A percentile compares a stretch with the other conserved stretches of the same genome.
Evolutionary conservation across 208 protist species (phyloP).

Genomic region (Acanthamoeba sp.): DNA sequence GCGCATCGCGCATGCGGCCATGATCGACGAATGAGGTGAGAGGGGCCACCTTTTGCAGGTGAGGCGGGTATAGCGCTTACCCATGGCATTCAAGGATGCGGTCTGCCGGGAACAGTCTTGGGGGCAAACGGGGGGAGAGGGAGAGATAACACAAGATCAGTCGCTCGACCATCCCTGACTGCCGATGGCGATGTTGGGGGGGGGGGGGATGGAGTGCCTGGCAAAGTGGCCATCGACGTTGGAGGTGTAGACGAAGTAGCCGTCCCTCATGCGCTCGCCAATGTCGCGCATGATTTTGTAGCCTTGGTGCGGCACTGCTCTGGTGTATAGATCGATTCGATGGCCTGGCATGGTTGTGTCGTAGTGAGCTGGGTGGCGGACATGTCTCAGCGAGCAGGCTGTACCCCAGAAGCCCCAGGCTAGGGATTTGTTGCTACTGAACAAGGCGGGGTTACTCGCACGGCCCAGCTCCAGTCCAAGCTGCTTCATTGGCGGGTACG

Average conservation of each 20-base stretch:
- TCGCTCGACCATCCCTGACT: too few relatives aligned
- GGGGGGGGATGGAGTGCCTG: neutral
- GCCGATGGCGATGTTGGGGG: too few relatives aligned
- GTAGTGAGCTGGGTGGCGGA: too few relatives aligned
- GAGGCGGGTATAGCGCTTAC: too few relatives aligned
- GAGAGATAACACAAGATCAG: too few relatives aligned
- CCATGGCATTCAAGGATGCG: slow-evolving; percentile 4
- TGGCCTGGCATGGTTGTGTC: neutral
- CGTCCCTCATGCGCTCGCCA: neutral
- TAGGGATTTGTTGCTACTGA: neutral
- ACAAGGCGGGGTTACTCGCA: neutral
- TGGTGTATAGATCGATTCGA: neutral
- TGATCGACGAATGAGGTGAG: neutral
- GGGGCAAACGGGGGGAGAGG: too few relatives aligned
- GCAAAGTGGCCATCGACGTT: slow-evolving; percentile 36
- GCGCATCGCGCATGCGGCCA: neutral
- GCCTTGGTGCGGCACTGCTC: neutral
- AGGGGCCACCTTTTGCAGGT: too few relatives aligned
- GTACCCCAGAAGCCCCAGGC: slow-evolving; percentile 23
- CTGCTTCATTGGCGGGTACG: slow-evolving; percentile 1
- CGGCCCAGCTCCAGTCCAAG: neutral
- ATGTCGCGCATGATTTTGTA: neutral
- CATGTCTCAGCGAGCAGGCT: too few relatives aligned
- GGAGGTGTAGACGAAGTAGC: slow-evolving; percentile 17
- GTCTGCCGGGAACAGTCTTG: neutral